These are phyloP conservation scores for Coemansia sp. DNA, from an alignment of 192 early-diverging fungal species.

Conservation along the genomic window DNA sequence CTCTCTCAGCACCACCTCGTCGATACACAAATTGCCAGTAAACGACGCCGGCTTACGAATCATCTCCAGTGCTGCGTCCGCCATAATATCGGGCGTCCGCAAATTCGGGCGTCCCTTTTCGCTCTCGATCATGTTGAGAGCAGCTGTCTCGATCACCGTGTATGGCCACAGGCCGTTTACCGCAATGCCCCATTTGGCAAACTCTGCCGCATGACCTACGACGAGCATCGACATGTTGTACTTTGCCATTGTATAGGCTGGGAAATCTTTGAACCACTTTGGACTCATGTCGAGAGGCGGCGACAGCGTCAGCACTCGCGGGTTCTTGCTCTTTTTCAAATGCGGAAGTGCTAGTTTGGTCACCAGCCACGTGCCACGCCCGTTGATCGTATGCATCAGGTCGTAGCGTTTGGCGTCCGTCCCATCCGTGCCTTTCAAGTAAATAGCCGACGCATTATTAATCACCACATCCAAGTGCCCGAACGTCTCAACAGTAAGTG, in stretches of 20 bases:
- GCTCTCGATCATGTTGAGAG: conserved; percentile 49
- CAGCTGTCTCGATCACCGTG: conserved; percentile 76
- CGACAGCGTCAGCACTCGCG: conserved; percentile 71
- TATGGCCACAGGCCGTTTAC: conserved; percentile 79
- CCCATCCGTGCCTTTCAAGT: conserved; percentile 59
- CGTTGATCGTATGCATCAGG: conserved; percentile 76
- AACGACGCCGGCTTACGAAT: conserved; percentile 56
- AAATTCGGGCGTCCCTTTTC: background rate
- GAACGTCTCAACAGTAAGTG: conserved; percentile 65
- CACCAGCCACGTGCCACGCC: conserved; percentile 77
- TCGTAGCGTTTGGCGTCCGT: conserved; percentile 66
- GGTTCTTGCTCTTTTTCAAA: conserved; percentile 66
- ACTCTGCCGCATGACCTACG: conserved; percentile 70
- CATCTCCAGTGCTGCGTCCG: conserved; percentile 71
- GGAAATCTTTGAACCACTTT: conserved; percentile 67
- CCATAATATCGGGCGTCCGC: conserved; percentile 67
- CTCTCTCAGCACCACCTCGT: conserved; percentile 72
- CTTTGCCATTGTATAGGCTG: conserved; percentile 70
- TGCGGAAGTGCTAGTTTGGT: conserved; percentile 66
- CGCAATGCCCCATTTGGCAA: conserved; percentile 62
- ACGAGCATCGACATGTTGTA: conserved; percentile 76
- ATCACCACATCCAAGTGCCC: conserved; percentile 81
- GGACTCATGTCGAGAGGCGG: conserved; percentile 69
- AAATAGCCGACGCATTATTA: conserved; percentile 80
- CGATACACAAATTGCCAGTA: conserved; percentile 72